Evolutionary conservation across 371 early-diverging fungal genomes (phyloP), one percentile per base, ranked within the genome.

Genomic region (Cokeromyces recurvatus): DNA sequence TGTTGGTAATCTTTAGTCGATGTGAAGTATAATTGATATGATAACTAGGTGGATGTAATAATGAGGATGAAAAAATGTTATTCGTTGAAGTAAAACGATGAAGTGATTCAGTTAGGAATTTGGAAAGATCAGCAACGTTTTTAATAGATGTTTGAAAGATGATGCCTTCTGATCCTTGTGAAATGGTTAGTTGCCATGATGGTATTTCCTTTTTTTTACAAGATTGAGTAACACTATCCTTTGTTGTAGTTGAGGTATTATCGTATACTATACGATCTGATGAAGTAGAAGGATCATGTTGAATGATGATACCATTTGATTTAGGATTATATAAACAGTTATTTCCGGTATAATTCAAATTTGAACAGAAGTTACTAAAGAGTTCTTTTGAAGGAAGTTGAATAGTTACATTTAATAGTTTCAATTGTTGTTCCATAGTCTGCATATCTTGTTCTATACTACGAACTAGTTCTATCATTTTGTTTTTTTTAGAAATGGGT

Each of bases 381-480:
- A 29, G 29, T 29, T 29, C 29, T 29, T 29, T 29, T 29, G 29
- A 5, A 8, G 29, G 8, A 8, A 29, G 11, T 29, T 29, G 8
- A 29, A 11, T 11, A 8, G 5, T 29, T 5, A 29, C 29, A 5
- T 29, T 29, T 5, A 29, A 29, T 8, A 29, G 11, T 35, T 42
- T 38, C 3, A 70, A 35, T 16, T 64, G 56, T 9, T 54, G 43
- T 41, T 63, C 64, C 59, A 72, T 56, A 2, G 43, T 48, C 2
- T 46, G 50, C 20, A 63, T 38, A n/a, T 62, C 48, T 31, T 60
- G 53, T 43, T 72, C 68, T 47, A 72, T 39, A 2, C 53, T 35
- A 19, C 56, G 54, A 2, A 72, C 61, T 43, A 68, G 59, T 20
- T 62, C 59, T 31, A 68, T 27, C 41, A 72, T 35, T 40, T 57